phyloP scores from a whole-genome alignment of 2,329 filamentous ascomycete genomes.

The Botrytis fabae region DNA sequence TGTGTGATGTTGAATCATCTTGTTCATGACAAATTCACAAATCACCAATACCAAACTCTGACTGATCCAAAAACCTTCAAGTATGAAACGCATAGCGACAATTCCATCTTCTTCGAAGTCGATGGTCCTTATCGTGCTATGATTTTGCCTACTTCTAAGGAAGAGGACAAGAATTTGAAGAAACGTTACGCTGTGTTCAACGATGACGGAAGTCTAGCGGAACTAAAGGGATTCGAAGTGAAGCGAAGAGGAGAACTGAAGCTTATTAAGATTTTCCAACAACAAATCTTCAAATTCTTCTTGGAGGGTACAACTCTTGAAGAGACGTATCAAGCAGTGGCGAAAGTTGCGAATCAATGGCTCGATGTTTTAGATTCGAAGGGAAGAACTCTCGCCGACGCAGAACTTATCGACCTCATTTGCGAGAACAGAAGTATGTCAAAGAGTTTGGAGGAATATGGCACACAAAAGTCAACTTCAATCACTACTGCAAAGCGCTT shows the following conservation, averaged over 20 bases:
- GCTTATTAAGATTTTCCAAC: conserved; percentile 99
- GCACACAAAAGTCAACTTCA: conserved; percentile 93
- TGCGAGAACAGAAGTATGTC: conserved; percentile 98
- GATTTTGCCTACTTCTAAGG: conserved; percentile 95
- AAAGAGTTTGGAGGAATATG: conserved; percentile 96
- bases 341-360: conserved; percentile 94
- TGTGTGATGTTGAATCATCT: conserved; percentile 99
- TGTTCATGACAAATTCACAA: conserved; percentile 92
- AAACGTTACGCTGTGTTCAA: conserved; percentile 99
- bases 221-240: conserved; percentile 95
- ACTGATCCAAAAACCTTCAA: conserved; percentile 76
- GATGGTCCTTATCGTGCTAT: conserved; percentile 97
- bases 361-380: conserved; percentile 90
- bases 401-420: conserved; percentile 99
- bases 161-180: conserved; percentile 99
- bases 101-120: conserved; percentile 99
- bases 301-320: conserved; percentile 82
- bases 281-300: conserved; percentile 99
- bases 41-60: conserved; percentile 94
- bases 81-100: conserved; percentile 97
- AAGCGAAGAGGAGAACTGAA: conserved; percentile 97
- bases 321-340: conserved; percentile 88
- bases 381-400: conserved; percentile 86
- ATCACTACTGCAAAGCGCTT: conserved; percentile 95
- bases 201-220: conserved; percentile 90